A percentile compares a stretch with the other conserved stretches of the same genome.
Conservation (phyloP, 164 flowering plant species). For the Liquidambar formosana region DNA sequence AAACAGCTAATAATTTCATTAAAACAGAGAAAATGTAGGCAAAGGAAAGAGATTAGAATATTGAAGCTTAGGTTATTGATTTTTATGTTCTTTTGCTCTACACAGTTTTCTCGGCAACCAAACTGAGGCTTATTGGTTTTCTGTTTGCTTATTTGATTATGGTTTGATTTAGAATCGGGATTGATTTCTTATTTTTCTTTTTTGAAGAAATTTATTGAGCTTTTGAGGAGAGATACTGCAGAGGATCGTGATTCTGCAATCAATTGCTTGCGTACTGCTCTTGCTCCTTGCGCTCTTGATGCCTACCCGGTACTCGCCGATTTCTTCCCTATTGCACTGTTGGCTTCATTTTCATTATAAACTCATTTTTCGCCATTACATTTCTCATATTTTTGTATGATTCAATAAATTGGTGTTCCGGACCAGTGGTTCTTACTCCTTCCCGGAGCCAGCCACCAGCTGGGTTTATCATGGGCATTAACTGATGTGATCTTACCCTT, state of each 20-base stretch:
- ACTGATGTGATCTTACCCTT: no score
- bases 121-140: conserved; percentile 3
- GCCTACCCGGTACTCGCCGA: conserved; percentile 81
- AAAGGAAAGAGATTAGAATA: neutral
- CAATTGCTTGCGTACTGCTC: conserved; percentile 60
- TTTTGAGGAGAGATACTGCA: conserved; percentile 77
- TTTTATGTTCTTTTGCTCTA: neutral
- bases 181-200: conserved; percentile 1
- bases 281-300: conserved; percentile 95
- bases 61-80: neutral
- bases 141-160: neutral
- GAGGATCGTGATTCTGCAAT: conserved; percentile 80
- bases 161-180: neutral
- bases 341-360: neutral
- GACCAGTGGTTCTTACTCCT: no score
- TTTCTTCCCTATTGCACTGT: neutral
- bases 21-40: conserved; percentile 11
- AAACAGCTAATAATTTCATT: no score
- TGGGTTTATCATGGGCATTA: no score
- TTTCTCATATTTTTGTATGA: no score
- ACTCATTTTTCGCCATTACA: neutral
- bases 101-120: neutral
- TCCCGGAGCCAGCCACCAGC: no score
- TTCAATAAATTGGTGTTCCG: no score
- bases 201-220: conserved; percentile 87